A percentile compares a stretch with the other conserved stretches of the same genome.
These are phyloP conservation scores for Amphichorda felina DNA, from an alignment of 2,329 filamentous ascomycete genomes.

Conservation along the genomic window DNA sequence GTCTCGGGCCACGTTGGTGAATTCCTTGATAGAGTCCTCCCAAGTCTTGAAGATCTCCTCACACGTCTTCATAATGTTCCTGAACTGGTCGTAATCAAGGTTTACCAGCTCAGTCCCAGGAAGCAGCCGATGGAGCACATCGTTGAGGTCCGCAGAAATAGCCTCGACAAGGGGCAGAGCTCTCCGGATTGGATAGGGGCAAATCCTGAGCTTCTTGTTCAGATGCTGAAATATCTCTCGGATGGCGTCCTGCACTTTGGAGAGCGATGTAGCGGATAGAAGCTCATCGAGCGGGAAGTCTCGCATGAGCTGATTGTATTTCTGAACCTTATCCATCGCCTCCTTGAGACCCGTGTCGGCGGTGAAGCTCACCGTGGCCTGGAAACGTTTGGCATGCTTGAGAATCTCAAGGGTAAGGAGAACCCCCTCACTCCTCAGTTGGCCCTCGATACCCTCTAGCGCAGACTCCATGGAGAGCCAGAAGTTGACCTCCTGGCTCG, in stretches of 20 bases:
- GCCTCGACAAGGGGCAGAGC: conserved; percentile 92
- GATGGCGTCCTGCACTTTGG: conserved; percentile 82
- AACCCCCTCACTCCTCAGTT: conserved; percentile 82
- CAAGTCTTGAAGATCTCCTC: conserved; percentile 82
- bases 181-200: conserved; percentile 85
- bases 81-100: conserved; percentile 84
- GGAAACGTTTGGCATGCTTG: conserved; percentile 94
- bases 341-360: conserved; percentile 95
- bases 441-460: conserved; percentile 80
- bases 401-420: conserved; percentile 86
- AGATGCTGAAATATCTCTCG: conserved; percentile 84
- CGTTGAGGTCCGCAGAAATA: conserved; percentile 86
- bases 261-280: conserved; percentile 77
- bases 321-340: conserved; percentile 89
- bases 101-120: conserved; percentile 83
- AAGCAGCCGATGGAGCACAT: conserved; percentile 73
- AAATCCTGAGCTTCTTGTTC: conserved; percentile 96
- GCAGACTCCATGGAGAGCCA: conserved; percentile 97
- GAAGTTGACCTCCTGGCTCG: conserved; percentile 97
- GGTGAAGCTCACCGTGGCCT: conserved; percentile 92
- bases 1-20: conserved; percentile 93
- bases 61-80: conserved; percentile 69
- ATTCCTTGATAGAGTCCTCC: conserved; percentile 95
- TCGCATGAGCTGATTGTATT: conserved; percentile 97
- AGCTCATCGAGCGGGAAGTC: conserved; percentile 95